A percentile compares a stretch with the other conserved stretches of the same genome.
Conservation (phyloP, 768 basidiomycete species). For the Lactifluus piperatus region DNA sequence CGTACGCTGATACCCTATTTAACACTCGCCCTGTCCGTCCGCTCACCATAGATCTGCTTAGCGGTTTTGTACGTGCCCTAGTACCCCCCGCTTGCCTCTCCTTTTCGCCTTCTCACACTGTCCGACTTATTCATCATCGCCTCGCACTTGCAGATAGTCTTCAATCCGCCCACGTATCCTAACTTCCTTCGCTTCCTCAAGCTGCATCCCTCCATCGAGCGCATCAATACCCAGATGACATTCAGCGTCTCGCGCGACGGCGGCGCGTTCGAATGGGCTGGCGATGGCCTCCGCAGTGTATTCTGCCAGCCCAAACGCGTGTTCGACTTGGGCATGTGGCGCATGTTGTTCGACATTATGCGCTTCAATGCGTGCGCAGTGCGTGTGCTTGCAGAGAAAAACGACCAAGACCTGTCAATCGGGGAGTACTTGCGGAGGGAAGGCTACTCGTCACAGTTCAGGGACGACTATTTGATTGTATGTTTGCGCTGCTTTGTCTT, state of each 20-base stretch:
- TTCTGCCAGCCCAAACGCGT: constrained; percentile 61
- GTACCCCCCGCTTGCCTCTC: neutral
- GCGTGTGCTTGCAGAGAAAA: constrained; percentile 31
- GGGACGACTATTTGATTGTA: constrained; percentile 69
- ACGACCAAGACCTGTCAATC: constrained; percentile 31
- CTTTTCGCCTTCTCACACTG: no score
- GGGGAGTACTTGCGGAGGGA: constrained; percentile 52
- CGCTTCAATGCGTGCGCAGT: constrained; percentile 66
- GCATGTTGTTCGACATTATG: constrained; percentile 60
- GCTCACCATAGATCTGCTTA: neutral
- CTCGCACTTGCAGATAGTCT: constrained; percentile 47
- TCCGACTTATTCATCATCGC: no score
- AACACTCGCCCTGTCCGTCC: neutral
- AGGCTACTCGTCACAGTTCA: constrained; percentile 58
- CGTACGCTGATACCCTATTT: constrained; percentile 35
- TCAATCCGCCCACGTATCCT: constrained; percentile 69
- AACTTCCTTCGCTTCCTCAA: constrained; percentile 67
- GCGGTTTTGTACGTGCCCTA: constrained; percentile 2
- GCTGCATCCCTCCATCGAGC: constrained; percentile 37
- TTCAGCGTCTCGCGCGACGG: constrained; percentile 66
- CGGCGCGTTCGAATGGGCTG: constrained; percentile 72
- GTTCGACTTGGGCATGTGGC: constrained; percentile 58
- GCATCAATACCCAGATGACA: constrained; percentile 63
- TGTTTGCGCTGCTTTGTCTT: constrained; percentile 32
- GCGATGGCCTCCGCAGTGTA: constrained; percentile 47